Conservation (phyloP, 2,329 filamentous ascomycete species). For the Phoma sp. region DNA sequence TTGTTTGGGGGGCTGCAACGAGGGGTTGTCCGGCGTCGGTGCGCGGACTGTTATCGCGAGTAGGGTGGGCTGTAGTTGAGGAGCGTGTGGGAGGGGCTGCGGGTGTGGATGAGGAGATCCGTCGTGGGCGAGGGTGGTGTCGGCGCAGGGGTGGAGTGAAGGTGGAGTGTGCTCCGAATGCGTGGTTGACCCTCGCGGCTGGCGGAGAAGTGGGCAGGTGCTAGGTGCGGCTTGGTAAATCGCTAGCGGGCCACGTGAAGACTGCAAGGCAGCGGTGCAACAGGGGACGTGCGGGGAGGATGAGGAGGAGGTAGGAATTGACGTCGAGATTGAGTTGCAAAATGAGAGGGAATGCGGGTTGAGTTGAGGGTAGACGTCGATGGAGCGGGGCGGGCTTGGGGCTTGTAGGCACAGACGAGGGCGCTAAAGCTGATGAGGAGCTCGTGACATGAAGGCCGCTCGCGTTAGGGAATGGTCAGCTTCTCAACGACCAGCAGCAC, state of each 20-base stretch:
- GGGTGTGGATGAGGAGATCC: conserved; percentile 55
- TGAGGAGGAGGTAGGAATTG: conserved; percentile 30
- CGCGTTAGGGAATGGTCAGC: conserved; percentile 25
- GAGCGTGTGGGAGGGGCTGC: conserved; percentile 52
- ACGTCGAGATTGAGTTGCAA: conserved; percentile 29
- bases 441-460: conserved; percentile 25
- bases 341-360: conserved; percentile 27
- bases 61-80: conserved; percentile 52
- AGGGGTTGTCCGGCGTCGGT: conserved; percentile 35
- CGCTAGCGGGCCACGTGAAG: conserved; percentile 30
- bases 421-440: conserved; percentile 20
- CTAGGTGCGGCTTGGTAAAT: conserved; percentile 20
- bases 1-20: conserved; percentile 52
- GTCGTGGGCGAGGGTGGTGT: conserved; percentile 55
- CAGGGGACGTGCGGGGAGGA: conserved; percentile 9
- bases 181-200: conserved; percentile 18
- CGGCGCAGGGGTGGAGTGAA: conserved; percentile 24
- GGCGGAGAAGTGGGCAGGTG: conserved; percentile 19
- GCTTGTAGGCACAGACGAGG: conserved; percentile 23
- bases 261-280: conserved; percentile 23
- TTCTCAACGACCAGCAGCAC: conserved; percentile 21
- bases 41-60: conserved; percentile 50
- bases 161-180: conserved; percentile 30
- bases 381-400: conserved; percentile 33
- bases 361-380: conserved; percentile 29